phyloP scores from a whole-genome alignment of 202 grass and related monocot genomes.

The Elaeis oleifera region DNA sequence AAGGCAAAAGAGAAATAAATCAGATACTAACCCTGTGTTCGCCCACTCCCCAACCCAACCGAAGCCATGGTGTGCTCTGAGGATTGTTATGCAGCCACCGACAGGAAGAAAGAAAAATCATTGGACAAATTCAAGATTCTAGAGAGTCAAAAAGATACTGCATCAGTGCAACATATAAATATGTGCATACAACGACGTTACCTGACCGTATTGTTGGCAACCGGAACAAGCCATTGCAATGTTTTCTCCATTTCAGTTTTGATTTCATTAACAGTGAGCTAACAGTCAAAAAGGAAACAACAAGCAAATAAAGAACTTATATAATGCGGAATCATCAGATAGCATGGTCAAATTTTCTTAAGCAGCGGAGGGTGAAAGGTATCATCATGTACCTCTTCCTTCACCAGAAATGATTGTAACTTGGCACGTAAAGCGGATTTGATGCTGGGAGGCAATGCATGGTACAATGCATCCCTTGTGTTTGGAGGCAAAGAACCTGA shows the following conservation, averaged over 20 bases:
- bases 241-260: conserved; percentile 32
- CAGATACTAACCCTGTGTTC: conserved; percentile 28
- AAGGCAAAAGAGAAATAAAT: background rate
- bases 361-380: too few species aligned
- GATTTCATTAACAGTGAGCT: conserved; percentile 15
- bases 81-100: background rate
- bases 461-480: conserved; percentile 30
- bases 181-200: background rate
- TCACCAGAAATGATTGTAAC: conserved; percentile 14
- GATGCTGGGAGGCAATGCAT: conserved; percentile 19
- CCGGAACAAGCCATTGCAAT: conserved; percentile 31
- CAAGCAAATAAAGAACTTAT: background rate
- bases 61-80: conserved; percentile 34
- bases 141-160: background rate
- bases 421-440: conserved; percentile 29
- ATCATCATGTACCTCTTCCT: conserved; percentile 12
- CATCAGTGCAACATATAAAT: background rate
- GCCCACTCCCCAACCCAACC: conserved; percentile 37
- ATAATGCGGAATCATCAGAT: background rate
- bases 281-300: conserved; percentile 5
- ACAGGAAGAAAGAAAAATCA: background rate
- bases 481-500: conserved; percentile 21
- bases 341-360: too few species aligned
- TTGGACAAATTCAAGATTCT: background rate
- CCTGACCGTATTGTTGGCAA: conserved; percentile 36